Evolutionary conservation across 2,329 filamentous ascomycete species (phyloP).

Genomic region (Cercospora canescens): DNA sequence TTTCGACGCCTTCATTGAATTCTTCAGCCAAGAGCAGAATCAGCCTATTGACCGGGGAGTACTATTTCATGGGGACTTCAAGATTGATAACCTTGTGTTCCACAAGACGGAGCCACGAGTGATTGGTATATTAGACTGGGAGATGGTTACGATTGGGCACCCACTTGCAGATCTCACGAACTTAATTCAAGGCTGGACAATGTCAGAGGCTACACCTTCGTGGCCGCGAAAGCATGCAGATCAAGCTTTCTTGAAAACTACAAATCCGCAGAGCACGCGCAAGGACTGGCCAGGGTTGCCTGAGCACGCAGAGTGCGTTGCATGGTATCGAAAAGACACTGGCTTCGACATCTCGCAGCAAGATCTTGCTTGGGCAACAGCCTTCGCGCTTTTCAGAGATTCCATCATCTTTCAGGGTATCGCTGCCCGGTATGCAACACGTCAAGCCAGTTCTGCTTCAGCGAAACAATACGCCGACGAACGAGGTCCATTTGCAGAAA

Average conservation of each 20-base stretch:
- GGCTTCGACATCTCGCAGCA: slow-evolving; percentile 68
- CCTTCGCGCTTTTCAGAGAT: slow-evolving; percentile 61
- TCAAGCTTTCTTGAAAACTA: slow-evolving; percentile 26
- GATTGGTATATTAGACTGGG: slow-evolving; percentile 95
- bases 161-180: slow-evolving; percentile 90
- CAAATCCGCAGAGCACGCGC: slow-evolving; percentile 16
- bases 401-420: slow-evolving; percentile 80
- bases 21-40: slow-evolving; percentile 68
- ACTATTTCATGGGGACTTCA: slow-evolving; percentile 93
- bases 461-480: slow-evolving; percentile 70
- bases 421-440: slow-evolving; percentile 76
- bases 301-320: slow-evolving; percentile 56
- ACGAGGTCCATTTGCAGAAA: slow-evolving; percentile 70
- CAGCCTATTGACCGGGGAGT: slow-evolving; percentile 77
- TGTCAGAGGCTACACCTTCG: slow-evolving; percentile 27
- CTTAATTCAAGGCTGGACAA: slow-evolving; percentile 47
- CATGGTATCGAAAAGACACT: slow-evolving; percentile 67
- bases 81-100: slow-evolving; percentile 69
- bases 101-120: slow-evolving; percentile 84
- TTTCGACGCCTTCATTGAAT: slow-evolving; percentile 75
- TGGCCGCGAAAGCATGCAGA: slow-evolving; percentile 31
- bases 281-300: slow-evolving; percentile 61
- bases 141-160: slow-evolving; percentile 98
- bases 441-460: slow-evolving; percentile 85
- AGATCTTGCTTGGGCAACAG: slow-evolving; percentile 63